These are phyloP conservation scores for Piper betle DNA, from an alignment of 164 flowering plant species.

Conservation along the genomic window DNA sequence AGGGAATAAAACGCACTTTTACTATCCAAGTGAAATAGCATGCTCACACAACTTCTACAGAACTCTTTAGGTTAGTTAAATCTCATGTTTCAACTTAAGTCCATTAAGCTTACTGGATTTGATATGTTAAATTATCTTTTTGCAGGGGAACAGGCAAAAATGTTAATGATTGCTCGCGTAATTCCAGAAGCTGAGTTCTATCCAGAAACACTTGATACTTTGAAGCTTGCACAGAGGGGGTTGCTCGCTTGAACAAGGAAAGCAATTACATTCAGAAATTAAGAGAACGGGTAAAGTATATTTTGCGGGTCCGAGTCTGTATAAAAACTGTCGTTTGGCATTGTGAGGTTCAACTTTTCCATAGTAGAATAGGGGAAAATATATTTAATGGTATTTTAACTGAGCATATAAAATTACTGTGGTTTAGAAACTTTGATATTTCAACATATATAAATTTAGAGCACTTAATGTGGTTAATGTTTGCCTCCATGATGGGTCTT, in stretches of 20 bases:
- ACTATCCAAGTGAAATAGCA: no score
- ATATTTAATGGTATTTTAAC: no score
- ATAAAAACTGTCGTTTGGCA: no score
- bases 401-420: no score
- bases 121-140: background rate
- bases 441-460: background rate
- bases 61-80: conserved; percentile 53
- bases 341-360: background rate
- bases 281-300: conserved; percentile 55
- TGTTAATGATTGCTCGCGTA: conserved; percentile 86
- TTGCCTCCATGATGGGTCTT: no score
- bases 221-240: conserved; percentile 88
- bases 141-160: conserved; percentile 79
- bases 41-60: conserved; percentile 78
- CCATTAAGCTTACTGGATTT: background rate
- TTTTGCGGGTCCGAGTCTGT: background rate
- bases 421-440: background rate
- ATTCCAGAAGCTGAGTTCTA: conserved; percentile 74
- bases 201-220: conserved; percentile 62
- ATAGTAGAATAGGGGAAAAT: background rate
- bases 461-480: background rate
- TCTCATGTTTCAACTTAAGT: no score
- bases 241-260: conserved; percentile 67
- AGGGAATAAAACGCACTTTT: no score
- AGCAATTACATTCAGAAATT: conserved; percentile 65